A percentile compares a stretch with the other conserved stretches of the same genome.
phyloP scores from a whole-genome alignment of 2,329 filamentous ascomycete species.

The Fusarium sp. region DNA sequence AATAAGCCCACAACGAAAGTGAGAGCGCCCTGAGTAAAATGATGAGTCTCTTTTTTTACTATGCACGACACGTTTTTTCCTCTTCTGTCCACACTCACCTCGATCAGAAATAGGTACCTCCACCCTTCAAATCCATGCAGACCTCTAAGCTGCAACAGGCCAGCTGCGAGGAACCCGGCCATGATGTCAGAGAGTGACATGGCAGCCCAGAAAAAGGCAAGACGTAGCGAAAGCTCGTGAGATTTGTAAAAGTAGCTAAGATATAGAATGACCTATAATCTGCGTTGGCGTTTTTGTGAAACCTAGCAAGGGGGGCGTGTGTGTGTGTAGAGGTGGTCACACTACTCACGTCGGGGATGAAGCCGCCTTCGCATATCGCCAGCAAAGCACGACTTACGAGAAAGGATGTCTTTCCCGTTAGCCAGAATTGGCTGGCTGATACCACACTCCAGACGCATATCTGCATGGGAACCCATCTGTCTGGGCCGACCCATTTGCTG shows the following conservation, averaged over 20 bases:
- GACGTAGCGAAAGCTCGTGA: conserved; percentile 61
- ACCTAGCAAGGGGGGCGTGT: neutral
- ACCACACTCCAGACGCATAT: conserved; percentile 61
- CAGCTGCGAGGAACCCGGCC: conserved; percentile 49
- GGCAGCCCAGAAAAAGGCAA: conserved; percentile 71
- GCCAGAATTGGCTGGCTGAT: conserved; percentile 11
- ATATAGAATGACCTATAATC: conserved; percentile 60
- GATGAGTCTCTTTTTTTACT: neutral
- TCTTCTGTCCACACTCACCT: conserved; percentile 29
- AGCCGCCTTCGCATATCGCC: conserved; percentile 31
- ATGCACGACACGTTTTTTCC: conserved; percentile 4
- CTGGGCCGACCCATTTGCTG: conserved; percentile 64
- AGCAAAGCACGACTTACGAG: conserved; percentile 22
- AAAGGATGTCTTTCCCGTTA: conserved; percentile 25
- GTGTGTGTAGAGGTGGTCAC: neutral
- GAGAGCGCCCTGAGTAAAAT: conserved; percentile 38
- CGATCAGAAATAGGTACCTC: conserved; percentile 62
- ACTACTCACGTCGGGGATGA: conserved; percentile 33
- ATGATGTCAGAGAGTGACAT: conserved; percentile 31
- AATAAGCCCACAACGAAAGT: conserved; percentile 41
- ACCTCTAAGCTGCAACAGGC: conserved; percentile 62
- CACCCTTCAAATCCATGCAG: conserved; percentile 61
- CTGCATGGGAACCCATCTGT: conserved; percentile 67
- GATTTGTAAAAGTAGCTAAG: conserved; percentile 72
- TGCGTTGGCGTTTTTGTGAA: neutral